Percentiles rank a stretch among this genome's conserved stretches.
Conservation (phyloP, 2,329 filamentous ascomycete genomes). For the Penicillium oxalicum region DNA sequence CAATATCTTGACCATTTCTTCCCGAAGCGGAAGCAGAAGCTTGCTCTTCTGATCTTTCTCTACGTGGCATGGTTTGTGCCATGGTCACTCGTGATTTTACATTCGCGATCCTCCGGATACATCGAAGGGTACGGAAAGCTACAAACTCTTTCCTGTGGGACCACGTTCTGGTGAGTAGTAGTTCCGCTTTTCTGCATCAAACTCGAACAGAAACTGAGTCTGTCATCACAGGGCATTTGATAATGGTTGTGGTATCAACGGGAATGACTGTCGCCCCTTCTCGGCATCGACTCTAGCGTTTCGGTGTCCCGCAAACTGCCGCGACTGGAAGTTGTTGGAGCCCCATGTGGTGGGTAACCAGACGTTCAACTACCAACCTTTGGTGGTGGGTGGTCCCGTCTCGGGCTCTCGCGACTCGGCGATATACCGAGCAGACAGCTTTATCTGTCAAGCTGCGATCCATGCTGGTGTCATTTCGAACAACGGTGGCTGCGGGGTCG, state of each 20-base stretch:
- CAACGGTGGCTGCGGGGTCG: constrained; percentile 74
- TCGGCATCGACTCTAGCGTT: constrained; percentile 48
- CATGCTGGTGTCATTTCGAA: constrained; percentile 74
- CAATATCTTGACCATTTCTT: constrained; percentile 40
- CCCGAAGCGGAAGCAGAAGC: constrained; percentile 43
- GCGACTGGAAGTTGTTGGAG: constrained; percentile 42
- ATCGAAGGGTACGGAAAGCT: constrained; percentile 46
- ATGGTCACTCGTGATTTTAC: constrained; percentile 42
- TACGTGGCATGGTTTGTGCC: constrained; percentile 45
- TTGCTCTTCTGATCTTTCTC: constrained; percentile 37
- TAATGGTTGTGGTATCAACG: constrained; percentile 50
- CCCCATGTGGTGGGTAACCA: constrained; percentile 49
- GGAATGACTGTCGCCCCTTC: constrained; percentile 52
- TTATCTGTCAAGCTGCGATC: constrained; percentile 77
- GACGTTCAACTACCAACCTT: constrained; percentile 46
- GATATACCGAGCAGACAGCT: constrained; percentile 82
- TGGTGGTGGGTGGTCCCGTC: constrained; percentile 48
- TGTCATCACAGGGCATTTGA: constrained; percentile 30
- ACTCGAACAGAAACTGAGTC: too few species aligned
- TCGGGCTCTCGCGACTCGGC: constrained; percentile 39
- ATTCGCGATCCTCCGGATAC: constrained; percentile 42
- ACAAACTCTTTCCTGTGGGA: constrained; percentile 40
- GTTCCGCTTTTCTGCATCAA: background rate
- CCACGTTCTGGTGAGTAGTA: constrained; percentile 41
- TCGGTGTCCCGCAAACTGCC: constrained; percentile 52